These are phyloP conservation scores for Talaromyces trachyspermus DNA, from an alignment of 495 filamentous ascomycete genomes.

Conservation along the genomic window DNA sequence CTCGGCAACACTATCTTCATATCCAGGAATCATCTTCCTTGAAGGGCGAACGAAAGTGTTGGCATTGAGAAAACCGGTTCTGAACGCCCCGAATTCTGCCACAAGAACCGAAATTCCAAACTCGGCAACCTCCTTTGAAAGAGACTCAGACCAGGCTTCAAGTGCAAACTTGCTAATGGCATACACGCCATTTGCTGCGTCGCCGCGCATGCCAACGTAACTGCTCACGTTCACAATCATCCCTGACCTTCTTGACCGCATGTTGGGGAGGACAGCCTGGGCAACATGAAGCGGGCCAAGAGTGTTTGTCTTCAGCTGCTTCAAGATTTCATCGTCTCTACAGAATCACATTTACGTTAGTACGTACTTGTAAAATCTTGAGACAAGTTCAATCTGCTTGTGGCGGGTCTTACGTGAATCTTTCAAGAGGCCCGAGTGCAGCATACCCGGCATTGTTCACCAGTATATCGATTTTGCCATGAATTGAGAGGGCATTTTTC, in stretches of 20 bases:
- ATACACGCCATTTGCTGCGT: slow-evolving; percentile 40
- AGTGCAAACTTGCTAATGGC: slow-evolving; percentile 47
- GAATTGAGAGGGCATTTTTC: slow-evolving; percentile 5
- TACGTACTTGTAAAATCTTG: too few relatives aligned
- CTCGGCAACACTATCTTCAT: too few relatives aligned
- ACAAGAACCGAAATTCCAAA: slow-evolving; percentile 14
- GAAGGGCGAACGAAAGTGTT: too few relatives aligned
- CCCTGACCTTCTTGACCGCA: slow-evolving; percentile 32
- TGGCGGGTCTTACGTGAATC: slow-evolving; percentile 12
- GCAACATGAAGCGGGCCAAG: slow-evolving; percentile 42
- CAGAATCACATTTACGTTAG: too few relatives aligned
- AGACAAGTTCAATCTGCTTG: not conserved
- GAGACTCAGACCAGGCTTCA: slow-evolving; percentile 25
- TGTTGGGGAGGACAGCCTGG: slow-evolving; percentile 38
- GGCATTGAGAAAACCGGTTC: slow-evolving; percentile 14
- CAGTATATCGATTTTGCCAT: slow-evolving; percentile 20
- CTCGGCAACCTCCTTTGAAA: slow-evolving; percentile 12
- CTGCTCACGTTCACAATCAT: slow-evolving; percentile 44
- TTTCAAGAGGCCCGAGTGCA: slow-evolving; percentile 18
- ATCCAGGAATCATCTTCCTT: too few relatives aligned
- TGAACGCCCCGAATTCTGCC: slow-evolving; percentile 21
- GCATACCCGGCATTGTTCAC: slow-evolving; percentile 27
- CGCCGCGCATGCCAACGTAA: slow-evolving; percentile 30
- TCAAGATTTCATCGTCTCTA: slow-evolving; percentile 17
- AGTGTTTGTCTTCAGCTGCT: slow-evolving; percentile 33